Evolutionary conservation across 371 early-diverging fungal genomes (phyloP), one percentile per base, ranked within the genome.

Genomic region (Apophysomyces sp.): DNA sequence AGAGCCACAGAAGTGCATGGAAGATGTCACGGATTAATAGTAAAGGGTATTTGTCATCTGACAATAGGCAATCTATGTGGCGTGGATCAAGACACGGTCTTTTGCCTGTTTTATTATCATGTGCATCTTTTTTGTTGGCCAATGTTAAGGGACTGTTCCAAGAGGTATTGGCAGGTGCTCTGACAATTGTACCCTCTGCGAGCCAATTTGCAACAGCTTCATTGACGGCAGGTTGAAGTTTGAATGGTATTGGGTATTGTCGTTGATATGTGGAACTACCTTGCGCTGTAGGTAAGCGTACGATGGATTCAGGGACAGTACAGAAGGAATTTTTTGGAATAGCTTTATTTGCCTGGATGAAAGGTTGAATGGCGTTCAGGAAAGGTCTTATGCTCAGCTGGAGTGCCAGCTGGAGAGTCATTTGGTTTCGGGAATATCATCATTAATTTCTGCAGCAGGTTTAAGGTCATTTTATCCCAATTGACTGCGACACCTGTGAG

Each of bases 81-180:
- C 41, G 7, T 3, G 51, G 55, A 32, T 61, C 56, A 9, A 61
- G 34, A 21, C 62, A 61, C 4, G 44, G 29, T 11, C 62, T 54
- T 24, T 53, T 34, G 28, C 55, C 39, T 24, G 49, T 61, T 28
- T 54, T 16, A 13, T 62, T 56, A n/a, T 21, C 63, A 9, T 44
- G 4, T 0, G 40, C n/a, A 37, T 74, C 67, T 51, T 70, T 71
- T 28, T 71, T 71, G 2, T 60, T 61, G 13, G 67, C 68, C 1
- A 74, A 37, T 1, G 67, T 68, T 0, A 74, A 37, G 1, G 74
- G 65, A 39, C 55, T 66, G 24, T 74, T 74, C 56, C 63, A 65
- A 4, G 54, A 28, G 4, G 29, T 58, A 18, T 62, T 49, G 3
- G 26, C 29, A 13, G 51, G 58, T 11, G 56, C 63, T 8, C 13